phyloP scores from a whole-genome alignment of 495 filamentous ascomycete genomes.

The Aspergillus carlsbadensis region DNA sequence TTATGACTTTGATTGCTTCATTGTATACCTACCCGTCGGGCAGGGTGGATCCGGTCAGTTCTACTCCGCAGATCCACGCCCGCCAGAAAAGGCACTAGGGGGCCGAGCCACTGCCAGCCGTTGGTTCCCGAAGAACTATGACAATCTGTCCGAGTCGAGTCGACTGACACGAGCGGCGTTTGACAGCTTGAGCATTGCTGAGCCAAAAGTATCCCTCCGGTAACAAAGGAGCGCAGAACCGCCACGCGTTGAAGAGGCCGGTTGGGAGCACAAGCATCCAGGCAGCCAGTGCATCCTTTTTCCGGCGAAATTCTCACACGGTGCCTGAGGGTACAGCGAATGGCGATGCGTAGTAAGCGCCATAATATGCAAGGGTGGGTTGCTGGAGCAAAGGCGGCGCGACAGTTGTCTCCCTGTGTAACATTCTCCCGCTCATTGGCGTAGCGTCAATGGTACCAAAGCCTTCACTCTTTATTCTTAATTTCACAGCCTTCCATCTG shows the following conservation, averaged over 20 bases:
- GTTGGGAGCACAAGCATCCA: conserved; percentile 1
- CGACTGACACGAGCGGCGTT: not conserved
- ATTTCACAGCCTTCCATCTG: not conserved
- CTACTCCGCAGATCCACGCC: not conserved
- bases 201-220: conserved; percentile 2
- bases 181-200: not conserved
- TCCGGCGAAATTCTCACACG: conserved; percentile 9
- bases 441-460: not conserved
- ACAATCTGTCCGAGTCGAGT: not conserved
- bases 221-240: not conserved
- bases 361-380: conserved; percentile 6
- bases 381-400: conserved; percentile 6
- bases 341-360: not conserved
- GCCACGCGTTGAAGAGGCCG: not conserved
- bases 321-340: conserved; percentile 3
- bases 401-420: conserved; percentile 5
- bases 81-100: not conserved
- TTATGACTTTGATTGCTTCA: not conserved
- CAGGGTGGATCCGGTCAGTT: not conserved
- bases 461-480: not conserved
- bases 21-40: not conserved
- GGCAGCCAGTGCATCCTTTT: conserved; percentile 9
- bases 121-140: not conserved
- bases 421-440: conserved; percentile 4
- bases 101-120: not conserved